phyloP scores from a whole-genome alignment of 2,329 filamentous ascomycete genomes.

The Trichophyton benhamiae region DNA sequence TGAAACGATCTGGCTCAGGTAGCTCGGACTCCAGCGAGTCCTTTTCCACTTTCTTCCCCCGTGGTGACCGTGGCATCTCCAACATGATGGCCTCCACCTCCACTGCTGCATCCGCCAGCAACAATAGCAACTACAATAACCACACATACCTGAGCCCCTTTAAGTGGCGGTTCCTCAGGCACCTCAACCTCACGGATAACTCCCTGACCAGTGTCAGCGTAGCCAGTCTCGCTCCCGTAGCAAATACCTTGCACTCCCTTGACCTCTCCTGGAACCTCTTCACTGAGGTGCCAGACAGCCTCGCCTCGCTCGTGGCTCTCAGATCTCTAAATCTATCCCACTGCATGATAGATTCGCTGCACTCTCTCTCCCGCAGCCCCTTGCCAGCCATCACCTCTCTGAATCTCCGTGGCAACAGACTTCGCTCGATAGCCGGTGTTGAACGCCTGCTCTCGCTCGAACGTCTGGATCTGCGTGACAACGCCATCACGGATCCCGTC shows the following conservation, averaged over 20 bases:
- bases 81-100: conserved; percentile 47
- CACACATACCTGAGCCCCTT: conserved; percentile 52
- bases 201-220: conserved; percentile 68
- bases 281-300: conserved; percentile 81
- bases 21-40: conserved; percentile 73
- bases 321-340: conserved; percentile 86
- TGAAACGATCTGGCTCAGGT: conserved; percentile 76
- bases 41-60: conserved; percentile 38
- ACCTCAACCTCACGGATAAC: conserved; percentile 86
- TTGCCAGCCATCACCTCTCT: conserved; percentile 87
- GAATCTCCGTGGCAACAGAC: conserved; percentile 78
- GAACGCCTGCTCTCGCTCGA: conserved; percentile 82
- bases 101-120: too few relatives aligned
- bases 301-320: conserved; percentile 75
- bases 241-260: conserved; percentile 78
- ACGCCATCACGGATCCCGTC: conserved; percentile 76
- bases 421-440: conserved; percentile 76
- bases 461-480: conserved; percentile 81
- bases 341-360: conserved; percentile 93
- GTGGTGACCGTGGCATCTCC: conserved; percentile 54
- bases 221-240: conserved; percentile 64
- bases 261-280: conserved; percentile 91
- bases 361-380: conserved; percentile 73
- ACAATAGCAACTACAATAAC: conserved; percentile 46
- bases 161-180: conserved; percentile 91